Conservation (phyloP, 805 yeast species). For the Ogataea pini region DNA sequence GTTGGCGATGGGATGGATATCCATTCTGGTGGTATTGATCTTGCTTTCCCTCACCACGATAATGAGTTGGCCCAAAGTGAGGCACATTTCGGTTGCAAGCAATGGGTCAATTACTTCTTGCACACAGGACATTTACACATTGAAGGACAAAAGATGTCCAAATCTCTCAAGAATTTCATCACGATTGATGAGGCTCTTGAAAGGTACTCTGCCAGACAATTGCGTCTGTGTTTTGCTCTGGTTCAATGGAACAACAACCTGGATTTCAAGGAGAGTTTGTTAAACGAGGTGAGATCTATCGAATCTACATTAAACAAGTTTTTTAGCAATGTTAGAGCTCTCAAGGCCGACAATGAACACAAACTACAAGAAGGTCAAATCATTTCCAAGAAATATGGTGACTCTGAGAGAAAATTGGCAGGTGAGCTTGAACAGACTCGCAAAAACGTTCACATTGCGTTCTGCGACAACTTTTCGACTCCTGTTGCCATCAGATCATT, state of each 20-base stretch:
- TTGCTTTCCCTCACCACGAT: slow-evolving; percentile 99
- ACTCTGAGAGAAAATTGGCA: slow-evolving; percentile 53
- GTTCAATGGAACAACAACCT: slow-evolving; percentile 91
- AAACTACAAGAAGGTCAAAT: slow-evolving; percentile 47
- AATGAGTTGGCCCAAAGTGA: slow-evolving; percentile 97
- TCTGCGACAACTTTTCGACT: slow-evolving; percentile 86
- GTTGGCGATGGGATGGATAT: slow-evolving; percentile 85
- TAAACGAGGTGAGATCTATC: slow-evolving; percentile 72
- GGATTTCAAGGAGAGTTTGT: slow-evolving; percentile 83
- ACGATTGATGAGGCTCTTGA: slow-evolving; percentile 88
- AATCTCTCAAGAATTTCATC: slow-evolving; percentile 90
- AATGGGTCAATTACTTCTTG: slow-evolving; percentile 96
- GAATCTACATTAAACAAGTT: slow-evolving; percentile 80
- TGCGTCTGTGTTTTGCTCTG: slow-evolving; percentile 86
- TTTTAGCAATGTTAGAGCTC: slow-evolving; percentile 84
- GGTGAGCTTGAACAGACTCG: slow-evolving; percentile 49
- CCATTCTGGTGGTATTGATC: slow-evolving; percentile 95
- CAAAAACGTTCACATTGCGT: slow-evolving; percentile 65
- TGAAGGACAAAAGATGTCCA: slow-evolving; percentile 98
- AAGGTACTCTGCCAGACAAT: slow-evolving; percentile 72
- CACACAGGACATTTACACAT: slow-evolving; percentile 98
- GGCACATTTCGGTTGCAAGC: slow-evolving; percentile 83
- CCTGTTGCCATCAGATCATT: slow-evolving; percentile 70
- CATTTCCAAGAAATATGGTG: slow-evolving; percentile 62
- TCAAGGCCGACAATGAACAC: slow-evolving; percentile 64